Base-by-base conservation (phyloP, 345 rosid genomes). In the Linum lewisii region DNA sequence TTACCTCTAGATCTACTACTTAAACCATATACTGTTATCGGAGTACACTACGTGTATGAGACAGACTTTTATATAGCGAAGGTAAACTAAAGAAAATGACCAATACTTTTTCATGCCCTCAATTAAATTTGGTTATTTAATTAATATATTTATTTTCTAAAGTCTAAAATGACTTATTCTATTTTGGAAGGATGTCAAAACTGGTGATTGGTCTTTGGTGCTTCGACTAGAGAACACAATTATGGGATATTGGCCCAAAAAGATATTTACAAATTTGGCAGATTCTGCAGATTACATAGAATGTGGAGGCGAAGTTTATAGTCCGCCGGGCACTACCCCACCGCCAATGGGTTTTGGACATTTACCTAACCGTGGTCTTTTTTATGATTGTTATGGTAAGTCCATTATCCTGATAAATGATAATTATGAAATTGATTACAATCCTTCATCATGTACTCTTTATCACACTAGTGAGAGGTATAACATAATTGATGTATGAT, bases 251-350 rank as follows among this genome's bases (percentile, higher is more conserved):
- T 49, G 52, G 52, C 52, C 52, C 7, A 7, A 49, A 49, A 49
- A 15, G 19, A 49, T 49, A 49, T 49, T 49, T 15, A 49, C 52
- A n/a, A n/a, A n/a, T n/a, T n/a, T n/a, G n/a, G n/a, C n/a, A n/a
- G n/a, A n/a, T n/a, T n/a, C n/a, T n/a, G 4, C 15, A 18, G 16
- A 19, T 15, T 19, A 19, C 21, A 15, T 49, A 2, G 52, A 49
- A 19, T 49, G 52, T 10, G 52, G 52, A 49, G 52, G 52, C 7
- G 52, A 49, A 19, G 52, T 49, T 49, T 49, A 49, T 49, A 49
- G 52, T 49, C 18, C 21, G 16, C 52, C 52, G 0, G 21, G 21
- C 21, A 19, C 21, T 15, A 15, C 13, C 1, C 18, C 19, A 5
- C 52, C 52, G 4, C 52, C 52, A 49, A 49, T 49, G 52, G 52